A percentile compares a stretch with the other conserved stretches of the same genome.
These are phyloP conservation scores for Strigomonas oncopelti DNA, from an alignment of 208 protist genomes.

Conservation along the genomic window DNA sequence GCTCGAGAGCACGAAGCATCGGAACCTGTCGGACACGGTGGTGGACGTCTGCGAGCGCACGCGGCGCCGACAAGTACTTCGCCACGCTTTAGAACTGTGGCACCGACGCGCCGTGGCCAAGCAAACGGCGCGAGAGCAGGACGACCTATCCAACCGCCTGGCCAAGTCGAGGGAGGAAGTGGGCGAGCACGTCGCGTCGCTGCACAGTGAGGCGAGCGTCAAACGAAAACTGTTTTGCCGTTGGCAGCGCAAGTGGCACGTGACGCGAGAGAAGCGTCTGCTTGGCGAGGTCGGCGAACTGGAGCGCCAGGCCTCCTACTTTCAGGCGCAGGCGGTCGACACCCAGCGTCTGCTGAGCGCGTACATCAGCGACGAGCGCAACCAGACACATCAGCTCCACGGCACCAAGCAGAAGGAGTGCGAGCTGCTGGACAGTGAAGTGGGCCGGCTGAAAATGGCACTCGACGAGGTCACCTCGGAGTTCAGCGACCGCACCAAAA, in stretches of 20 bases:
- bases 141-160: neutral
- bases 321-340: conserved; percentile 9
- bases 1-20: conserved; percentile 20
- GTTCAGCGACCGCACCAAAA: conserved; percentile 53
- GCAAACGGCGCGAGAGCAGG: neutral
- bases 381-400: neutral
- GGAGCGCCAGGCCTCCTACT: conserved; percentile 5
- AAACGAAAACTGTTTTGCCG: conserved; percentile 4
- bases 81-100: neutral
- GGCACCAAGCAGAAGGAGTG: conserved; percentile 7
- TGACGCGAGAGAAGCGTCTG: neutral
- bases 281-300: neutral
- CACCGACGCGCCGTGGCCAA: neutral
- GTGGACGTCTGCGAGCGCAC: neutral
- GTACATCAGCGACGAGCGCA: conserved; percentile 14
- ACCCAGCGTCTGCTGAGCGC: conserved; percentile 2
- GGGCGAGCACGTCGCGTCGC: neutral
- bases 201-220: neutral
- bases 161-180: neutral
- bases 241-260: neutral
- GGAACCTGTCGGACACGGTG: conserved; percentile 21
- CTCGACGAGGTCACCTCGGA: conserved; percentile 55
- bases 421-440: conserved; percentile 33
- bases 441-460: conserved; percentile 30
- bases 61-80: neutral